Conservation (phyloP, 2,329 filamentous ascomycete species). For the Phialemoniopsis sp. region DNA sequence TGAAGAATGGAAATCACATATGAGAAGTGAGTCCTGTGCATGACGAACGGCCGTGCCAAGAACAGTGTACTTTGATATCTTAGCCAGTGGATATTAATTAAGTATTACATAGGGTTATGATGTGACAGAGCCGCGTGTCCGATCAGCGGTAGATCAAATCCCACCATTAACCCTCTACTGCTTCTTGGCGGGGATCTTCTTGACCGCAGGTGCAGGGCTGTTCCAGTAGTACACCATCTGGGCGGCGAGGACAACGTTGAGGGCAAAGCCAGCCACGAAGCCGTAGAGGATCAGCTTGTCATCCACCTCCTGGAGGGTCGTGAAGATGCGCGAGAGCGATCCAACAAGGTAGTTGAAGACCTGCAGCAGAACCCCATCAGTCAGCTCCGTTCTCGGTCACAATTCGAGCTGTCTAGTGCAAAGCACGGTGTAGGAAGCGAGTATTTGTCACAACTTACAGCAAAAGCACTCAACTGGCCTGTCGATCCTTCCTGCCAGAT, state of each 20-base stretch:
- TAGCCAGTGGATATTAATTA: too few relatives aligned
- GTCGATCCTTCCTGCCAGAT: conserved; percentile 84
- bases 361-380: conserved; percentile 37
- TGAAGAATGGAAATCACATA: too few relatives aligned
- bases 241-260: conserved; percentile 80
- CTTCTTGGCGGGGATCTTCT: conserved; percentile 29
- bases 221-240: conserved; percentile 99
- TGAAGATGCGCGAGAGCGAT: conserved; percentile 92
- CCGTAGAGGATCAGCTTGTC: conserved; percentile 95
- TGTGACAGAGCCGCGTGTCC: too few relatives aligned
- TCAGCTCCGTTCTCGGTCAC: neutral
- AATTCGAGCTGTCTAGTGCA: too few relatives aligned
- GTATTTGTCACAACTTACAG: conserved; percentile 58
- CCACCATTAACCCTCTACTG: conserved; percentile 30
- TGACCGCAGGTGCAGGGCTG: conserved; percentile 34
- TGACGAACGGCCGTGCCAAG: too few relatives aligned
- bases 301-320: conserved; percentile 93
- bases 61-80: too few relatives aligned
- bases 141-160: conserved; percentile 3
- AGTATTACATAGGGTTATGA: too few relatives aligned
- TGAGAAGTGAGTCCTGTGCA: too few relatives aligned
- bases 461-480: conserved; percentile 93
- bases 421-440: too few relatives aligned
- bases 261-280: conserved; percentile 84
- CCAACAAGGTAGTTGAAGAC: conserved; percentile 98